Evolutionary conservation across 208 protist species (phyloP).

Genomic region (Lotmaria passim): DNA sequence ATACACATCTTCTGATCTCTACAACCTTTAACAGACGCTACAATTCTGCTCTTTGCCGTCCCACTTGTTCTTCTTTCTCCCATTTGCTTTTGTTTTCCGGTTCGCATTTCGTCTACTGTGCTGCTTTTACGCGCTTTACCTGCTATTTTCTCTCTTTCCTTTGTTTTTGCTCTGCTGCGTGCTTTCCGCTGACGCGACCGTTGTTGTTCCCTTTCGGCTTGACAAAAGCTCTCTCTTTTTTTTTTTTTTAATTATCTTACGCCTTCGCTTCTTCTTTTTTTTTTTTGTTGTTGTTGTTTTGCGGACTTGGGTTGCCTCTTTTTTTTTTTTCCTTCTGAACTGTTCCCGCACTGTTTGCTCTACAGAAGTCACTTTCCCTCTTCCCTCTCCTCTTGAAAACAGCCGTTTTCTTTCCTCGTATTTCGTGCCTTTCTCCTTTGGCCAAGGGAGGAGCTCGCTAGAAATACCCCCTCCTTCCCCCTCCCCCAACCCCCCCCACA

Average conservation of each 20-base stretch:
- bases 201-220: too few species aligned
- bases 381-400: not conserved
- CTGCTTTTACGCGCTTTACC: not conserved
- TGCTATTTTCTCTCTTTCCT: not conserved
- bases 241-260: not conserved
- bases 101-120: not conserved
- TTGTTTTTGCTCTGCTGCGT: not conserved
- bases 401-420: not conserved
- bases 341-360: too few species aligned
- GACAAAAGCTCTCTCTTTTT: not conserved
- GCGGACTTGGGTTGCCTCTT: not conserved
- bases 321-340: not conserved
- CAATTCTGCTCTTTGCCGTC: conserved; percentile 2
- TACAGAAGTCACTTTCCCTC: not conserved
- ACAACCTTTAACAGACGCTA: not conserved
- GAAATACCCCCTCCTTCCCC: not conserved
- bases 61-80: not conserved
- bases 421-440: not conserved
- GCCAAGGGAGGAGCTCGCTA: not conserved
- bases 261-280: not conserved
- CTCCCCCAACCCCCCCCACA: not conserved
- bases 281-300: not conserved
- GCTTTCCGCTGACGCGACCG: not conserved
- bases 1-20: not conserved
- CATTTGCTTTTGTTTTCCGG: not conserved